A percentile compares a stretch with the other conserved stretches of the same genome.
phyloP scores from a whole-genome alignment of 2,329 filamentous ascomycete genomes.

The Aspergillus transmontanensis region DNA sequence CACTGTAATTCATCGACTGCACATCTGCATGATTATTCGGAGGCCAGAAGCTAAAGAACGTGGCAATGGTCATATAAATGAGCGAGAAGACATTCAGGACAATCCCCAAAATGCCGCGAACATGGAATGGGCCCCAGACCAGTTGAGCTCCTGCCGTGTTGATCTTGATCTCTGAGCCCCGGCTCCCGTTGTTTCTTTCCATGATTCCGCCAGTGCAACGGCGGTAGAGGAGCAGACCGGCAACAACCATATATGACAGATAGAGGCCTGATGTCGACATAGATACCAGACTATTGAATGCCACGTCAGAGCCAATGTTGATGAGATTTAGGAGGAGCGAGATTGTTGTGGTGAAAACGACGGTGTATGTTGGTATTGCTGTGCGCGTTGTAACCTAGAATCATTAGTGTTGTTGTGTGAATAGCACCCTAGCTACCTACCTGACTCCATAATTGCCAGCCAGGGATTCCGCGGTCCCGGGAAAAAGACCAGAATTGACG shows the following conservation, averaged over 20 bases:
- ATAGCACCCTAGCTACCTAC: slow-evolving; percentile 16
- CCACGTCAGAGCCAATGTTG: slow-evolving; percentile 35
- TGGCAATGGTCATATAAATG: slow-evolving; percentile 49
- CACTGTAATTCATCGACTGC: slow-evolving; percentile 1
- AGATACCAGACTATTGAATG: slow-evolving; percentile 36
- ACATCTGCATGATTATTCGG: background rate
- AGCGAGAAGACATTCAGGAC: slow-evolving; percentile 48
- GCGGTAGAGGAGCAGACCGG: slow-evolving; percentile 29
- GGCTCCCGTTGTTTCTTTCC: slow-evolving; percentile 11
- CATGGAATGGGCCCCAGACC: slow-evolving; percentile 33
- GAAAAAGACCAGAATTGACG: slow-evolving; percentile 36
- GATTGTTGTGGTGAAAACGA: slow-evolving; percentile 29
- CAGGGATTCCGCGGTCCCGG: slow-evolving; percentile 29
- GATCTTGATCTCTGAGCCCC: slow-evolving; percentile 12
- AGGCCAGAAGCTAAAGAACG: slow-evolving; percentile 56
- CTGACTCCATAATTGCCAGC: slow-evolving; percentile 32
- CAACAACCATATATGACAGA: slow-evolving; percentile 33
- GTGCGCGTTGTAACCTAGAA: slow-evolving; percentile 24
- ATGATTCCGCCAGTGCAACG: slow-evolving; percentile 27
- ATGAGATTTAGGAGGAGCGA: slow-evolving; percentile 36
- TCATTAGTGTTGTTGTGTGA: background rate
- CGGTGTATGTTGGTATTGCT: slow-evolving; percentile 30
- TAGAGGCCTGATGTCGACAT: slow-evolving; percentile 38
- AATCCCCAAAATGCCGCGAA: slow-evolving; percentile 38
- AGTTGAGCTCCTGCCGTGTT: slow-evolving; percentile 31